Evolutionary conservation across 805 yeast species (phyloP), one percentile per base, ranked within the genome.

Genomic region (Babjeviella inositovora): DNA sequence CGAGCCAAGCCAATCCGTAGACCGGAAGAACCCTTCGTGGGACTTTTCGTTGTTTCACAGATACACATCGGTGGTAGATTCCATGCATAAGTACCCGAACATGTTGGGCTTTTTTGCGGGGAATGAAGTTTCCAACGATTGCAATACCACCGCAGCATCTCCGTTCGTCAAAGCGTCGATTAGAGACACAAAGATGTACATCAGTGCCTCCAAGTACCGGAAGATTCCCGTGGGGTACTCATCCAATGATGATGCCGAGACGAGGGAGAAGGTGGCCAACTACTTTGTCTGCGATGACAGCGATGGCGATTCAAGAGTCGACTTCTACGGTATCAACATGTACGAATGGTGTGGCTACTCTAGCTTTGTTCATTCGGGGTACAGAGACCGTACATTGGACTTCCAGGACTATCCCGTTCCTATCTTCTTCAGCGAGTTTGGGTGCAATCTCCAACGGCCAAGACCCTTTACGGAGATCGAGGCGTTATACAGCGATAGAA

Each of bases 51-150:
- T 82, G 26, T 77, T 66, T 51, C 53, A 68, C 28, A 67, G 96
- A 45, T 87, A 87, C 57, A 71, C 76, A 23, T 50, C 61, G 14
- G 95, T 87, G 17, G 70, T 90, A 27, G 96, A 90, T 48, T 53
- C 63, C 35, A 67, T 90, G 56, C 67, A 70, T 28, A 57, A 64
- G 37, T 87, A 85, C 53, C 51, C 73, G 22, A 87, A 87, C 50
- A 66, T 81, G 11, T 59, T 87, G 32, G 98, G 97, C 3, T 85
- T 81, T 63, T 85, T 87, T 51, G 97, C 97, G 14, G 98, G 97
- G 31, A 90, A 90, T 51, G 98, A 87, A 62, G 97, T 90, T 25
- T 70, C 87, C 29, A 87, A 85, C 50, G 82, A 80, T 41, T 53
- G 50, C 20, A 54, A 82, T 23, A 85, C 81, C 50, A 79, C 96